Base-by-base conservation (phyloP, 1,139 yeast species). In the Scheffersomyces stambukii region DNA sequence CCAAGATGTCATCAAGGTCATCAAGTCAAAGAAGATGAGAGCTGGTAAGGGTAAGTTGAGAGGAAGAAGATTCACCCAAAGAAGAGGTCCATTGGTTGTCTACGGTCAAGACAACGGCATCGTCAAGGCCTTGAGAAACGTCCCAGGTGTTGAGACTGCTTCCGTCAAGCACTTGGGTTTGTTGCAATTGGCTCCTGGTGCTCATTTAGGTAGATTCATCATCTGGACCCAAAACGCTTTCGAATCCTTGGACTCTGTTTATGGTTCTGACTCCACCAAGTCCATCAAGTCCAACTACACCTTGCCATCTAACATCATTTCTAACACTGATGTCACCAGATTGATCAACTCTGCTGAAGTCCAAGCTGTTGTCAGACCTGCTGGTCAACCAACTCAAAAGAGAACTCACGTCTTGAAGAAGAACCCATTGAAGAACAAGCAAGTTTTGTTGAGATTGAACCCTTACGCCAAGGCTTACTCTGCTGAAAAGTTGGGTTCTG, bases 1-100 rank as follows among this genome's bases (percentile, higher is more conserved):
- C 82, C 81, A 88, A 70, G 99, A 91, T 64, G 94, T 91, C 59
- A 80, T 85, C 75, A 88, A 88, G 83, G 99, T 91, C 61, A 76
- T 91, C 77, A 86, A 86, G 75, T 89, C 98, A 70, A 89, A 86
- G 89, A 91, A 88, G 76, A 70, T 88, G 76, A 88, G 98, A 77
- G 96, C 98, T 56, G 99, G 99, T 80, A 86, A 91, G 82, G 99
- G 99, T 83, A 91, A 91, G 79, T 76, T 86, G 76, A 88, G 99
- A 82, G 95, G 95, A 75, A 86, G 99, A 79, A 91, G 99, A 79
- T 84, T 78, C 83, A 86, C 96, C 57, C 98, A 91, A 77, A 88
- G 97, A 81, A 86, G 93, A 74, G 99, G 99, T 70, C 99, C 99
- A 65, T 84, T 91, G 65, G 95, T 91, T 54, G 96, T 91, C 71